These are phyloP conservation scores for Penicillium frequentans DNA, from an alignment of 2,329 filamentous ascomycete genomes.

Conservation along the genomic window DNA sequence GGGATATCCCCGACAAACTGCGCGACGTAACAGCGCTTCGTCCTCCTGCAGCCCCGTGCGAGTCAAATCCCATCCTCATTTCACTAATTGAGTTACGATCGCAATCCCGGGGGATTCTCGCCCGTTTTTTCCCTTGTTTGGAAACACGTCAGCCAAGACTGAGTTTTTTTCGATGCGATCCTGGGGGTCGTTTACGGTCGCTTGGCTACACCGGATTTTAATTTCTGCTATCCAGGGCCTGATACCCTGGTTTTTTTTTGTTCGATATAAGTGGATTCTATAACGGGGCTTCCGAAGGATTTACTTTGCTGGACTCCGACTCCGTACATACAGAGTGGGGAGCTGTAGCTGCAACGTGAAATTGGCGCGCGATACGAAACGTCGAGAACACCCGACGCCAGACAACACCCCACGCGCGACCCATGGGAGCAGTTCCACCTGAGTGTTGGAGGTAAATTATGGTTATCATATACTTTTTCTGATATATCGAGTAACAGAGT, in stretches of 20 bases:
- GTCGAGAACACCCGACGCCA: conserved; percentile 5
- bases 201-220: background rate
- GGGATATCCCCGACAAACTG: background rate
- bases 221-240: background rate
- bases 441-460: conserved; percentile 9
- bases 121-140: conserved; percentile 14
- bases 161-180: conserved; percentile 1
- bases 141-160: conserved; percentile 31
- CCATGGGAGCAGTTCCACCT: conserved; percentile 11
- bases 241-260: background rate
- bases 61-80: background rate
- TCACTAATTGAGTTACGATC: conserved; percentile 17
- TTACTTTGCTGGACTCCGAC: background rate
- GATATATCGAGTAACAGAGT: background rate
- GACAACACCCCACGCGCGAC: conserved; percentile 14
- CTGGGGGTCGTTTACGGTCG: background rate
- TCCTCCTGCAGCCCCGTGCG: conserved; percentile 27
- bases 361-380: background rate
- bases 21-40: conserved; percentile 17
- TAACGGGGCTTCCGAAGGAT: background rate
- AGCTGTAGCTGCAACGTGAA: conserved; percentile 1
- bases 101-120: conserved; percentile 35
- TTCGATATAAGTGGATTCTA: background rate
- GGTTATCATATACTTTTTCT: background rate
- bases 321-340: conserved; percentile 4